Base-by-base conservation (phyloP, 2,329 filamentous ascomycete genomes). In the Pestalotiopsis fici region DNA sequence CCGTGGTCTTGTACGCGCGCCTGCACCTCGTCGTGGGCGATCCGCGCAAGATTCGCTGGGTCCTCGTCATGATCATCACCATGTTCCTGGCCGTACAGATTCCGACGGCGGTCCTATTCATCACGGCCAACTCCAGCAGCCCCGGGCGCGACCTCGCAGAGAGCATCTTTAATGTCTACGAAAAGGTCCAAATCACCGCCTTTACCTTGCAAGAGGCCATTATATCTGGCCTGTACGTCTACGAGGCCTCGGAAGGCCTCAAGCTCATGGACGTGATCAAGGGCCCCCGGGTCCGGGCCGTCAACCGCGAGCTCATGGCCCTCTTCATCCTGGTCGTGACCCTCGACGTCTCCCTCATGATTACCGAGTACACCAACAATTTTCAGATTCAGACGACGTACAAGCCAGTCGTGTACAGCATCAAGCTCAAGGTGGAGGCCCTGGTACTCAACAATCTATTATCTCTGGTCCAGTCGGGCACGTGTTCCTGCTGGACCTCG, bases 1-100 rank as follows among this genome's bases (percentile, higher is more conserved):
- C 85, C 0, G 70, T 87, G 18, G 86, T 89, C 4, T 78, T 89
- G 2, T 89, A 87, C 76, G 90, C 88, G 60, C 83, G 89, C 25
- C 82, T 90, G 11, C 85, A 91, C 72, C 79, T 91, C 15, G 83
- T 91, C 28, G 81, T 89, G 15, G 82, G 80, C 9, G 83, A 86
- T 78, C 65, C 82, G 3, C 74, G 78, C 11, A 76, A 85, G 25
- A 78, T 88, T 1, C 80, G 79, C 3, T 82, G 78, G 55, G 82
- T 88, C 2, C 79, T 89, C 15, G 81, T 77, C 66, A 87, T 90
- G 80, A 87, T 91, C 65, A 81, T 90, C 61, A 78, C 82, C 69
- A 83, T 88, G 70, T 79, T 82, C n/a, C 66, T 90, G 54, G 69
- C 88, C 59, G 75, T 88, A 15, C 84, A 89, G 68, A 74, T 87